phyloP scores from a whole-genome alignment of 2,329 filamentous ascomycete species.

The Polychaeton citri region DNA sequence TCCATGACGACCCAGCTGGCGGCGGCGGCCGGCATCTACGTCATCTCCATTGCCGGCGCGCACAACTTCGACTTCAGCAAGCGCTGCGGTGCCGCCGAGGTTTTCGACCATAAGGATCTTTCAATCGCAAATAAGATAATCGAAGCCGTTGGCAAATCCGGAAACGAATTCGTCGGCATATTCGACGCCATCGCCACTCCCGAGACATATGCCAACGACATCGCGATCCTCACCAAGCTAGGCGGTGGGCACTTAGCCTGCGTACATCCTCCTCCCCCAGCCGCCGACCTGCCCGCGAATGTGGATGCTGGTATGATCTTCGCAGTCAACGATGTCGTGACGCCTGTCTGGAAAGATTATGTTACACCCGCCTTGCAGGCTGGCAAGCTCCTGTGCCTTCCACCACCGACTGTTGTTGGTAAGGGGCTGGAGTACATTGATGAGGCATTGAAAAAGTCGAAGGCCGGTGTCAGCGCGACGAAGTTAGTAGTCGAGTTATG shows the following conservation, averaged over 20 bases:
- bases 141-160: slow-evolving; percentile 22
- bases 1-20: slow-evolving; percentile 22
- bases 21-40: slow-evolving; percentile 20
- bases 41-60: slow-evolving; percentile 19
- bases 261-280: slow-evolving; percentile 3
- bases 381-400: slow-evolving; percentile 20
- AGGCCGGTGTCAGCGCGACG: slow-evolving; percentile 20
- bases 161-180: slow-evolving; percentile 23
- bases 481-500: slow-evolving; percentile 21
- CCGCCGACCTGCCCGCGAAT: slow-evolving; percentile 11
- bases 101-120: slow-evolving; percentile 21
- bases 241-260: slow-evolving; percentile 12
- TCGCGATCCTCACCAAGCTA: slow-evolving; percentile 15
- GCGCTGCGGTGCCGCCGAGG: slow-evolving; percentile 17
- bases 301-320: slow-evolving; percentile 19
- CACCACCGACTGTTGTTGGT: slow-evolving; percentile 24
- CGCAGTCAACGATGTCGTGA: slow-evolving; percentile 13
- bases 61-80: slow-evolving; percentile 21
- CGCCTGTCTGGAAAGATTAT: slow-evolving; percentile 16
- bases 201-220: slow-evolving; percentile 4
- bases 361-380: slow-evolving; percentile 21
- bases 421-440: slow-evolving; percentile 22
- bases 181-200: slow-evolving; percentile 23
- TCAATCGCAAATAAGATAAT: slow-evolving; percentile 26
- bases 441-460: slow-evolving; percentile 16